Base-by-base conservation (phyloP, 129 eudicot species). In the Mikania micrantha region DNA sequence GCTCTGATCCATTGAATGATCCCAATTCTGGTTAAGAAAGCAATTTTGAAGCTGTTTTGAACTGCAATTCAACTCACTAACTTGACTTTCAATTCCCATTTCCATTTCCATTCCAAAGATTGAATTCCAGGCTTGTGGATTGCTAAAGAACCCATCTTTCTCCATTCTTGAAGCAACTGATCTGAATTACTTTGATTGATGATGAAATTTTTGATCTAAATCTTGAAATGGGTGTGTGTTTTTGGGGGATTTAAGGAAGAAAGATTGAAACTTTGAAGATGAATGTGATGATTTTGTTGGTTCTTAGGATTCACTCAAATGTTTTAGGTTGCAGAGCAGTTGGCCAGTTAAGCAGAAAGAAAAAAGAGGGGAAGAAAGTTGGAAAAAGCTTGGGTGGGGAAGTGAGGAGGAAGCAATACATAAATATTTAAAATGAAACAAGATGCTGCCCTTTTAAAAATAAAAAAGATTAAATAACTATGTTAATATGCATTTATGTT, bases 21-120 rank as follows among this genome's bases (percentile, higher is more conserved):
- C 92, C 90, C 92, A 85, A 75, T 79, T 87, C 58, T 85, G 84
- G 36, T 74, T 79, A 61, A 80, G 81, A 25, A 82, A 85, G 54
- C 78, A 80, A 45, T 70, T 80, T 42, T 72, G 66, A 73, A 49
- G 34, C n/a, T 80, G 85, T 45, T 74, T 78, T 15, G 84, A 39
- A 54, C 61, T 74, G 15, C 73, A 76, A 56, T 77, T 79, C 64
- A 78, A 17, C 66, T 84, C 90, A 68, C 19, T 72, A 21, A 65
- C 76, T 48, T 74, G 83, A 31, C 52, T 58, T n/a, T n/a, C n/a
- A n/a, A n/a, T n/a, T 60, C 76, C 81, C 61, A 76, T 52, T 47
- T 76, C 80, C 58, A 78, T 31, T 47, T 76, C 80, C 70, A 76
- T 76, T 54, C 83, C 87, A 38, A 78, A 78, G 17, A 74, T 73